These are phyloP conservation scores for Metschnikowia proteae DNA, from an alignment of 805 yeast species.

Conservation along the genomic window DNA sequence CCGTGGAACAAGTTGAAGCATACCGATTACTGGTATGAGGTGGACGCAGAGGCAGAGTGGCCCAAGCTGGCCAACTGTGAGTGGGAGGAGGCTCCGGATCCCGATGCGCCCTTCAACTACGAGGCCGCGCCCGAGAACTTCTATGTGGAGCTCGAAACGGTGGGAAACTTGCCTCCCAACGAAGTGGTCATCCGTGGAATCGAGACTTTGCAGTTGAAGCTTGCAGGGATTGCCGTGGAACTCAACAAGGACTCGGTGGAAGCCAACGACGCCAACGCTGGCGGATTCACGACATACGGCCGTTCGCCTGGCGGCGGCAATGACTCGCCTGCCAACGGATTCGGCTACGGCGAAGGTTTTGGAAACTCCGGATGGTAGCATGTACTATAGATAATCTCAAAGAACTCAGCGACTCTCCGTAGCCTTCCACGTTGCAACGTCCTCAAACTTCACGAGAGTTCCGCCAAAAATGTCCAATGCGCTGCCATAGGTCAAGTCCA, in stretches of 20 bases:
- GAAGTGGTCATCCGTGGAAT: conserved; percentile 86
- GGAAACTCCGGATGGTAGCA: conserved; percentile 32
- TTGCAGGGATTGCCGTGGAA: conserved; percentile 81
- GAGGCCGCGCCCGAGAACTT: conserved; percentile 75
- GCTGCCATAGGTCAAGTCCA: conserved; percentile 90
- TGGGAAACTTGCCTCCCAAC: conserved; percentile 84
- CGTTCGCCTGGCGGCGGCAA: conserved; percentile 37
- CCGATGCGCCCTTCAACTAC: conserved; percentile 83
- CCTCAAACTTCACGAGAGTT: conserved; percentile 64
- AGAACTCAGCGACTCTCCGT: background rate
- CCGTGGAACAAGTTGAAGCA: conserved; percentile 98
- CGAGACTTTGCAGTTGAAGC: conserved; percentile 79
- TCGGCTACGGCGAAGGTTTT: conserved; percentile 32
- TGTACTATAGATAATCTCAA: conserved; percentile 4
- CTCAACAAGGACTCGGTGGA: conserved; percentile 45
- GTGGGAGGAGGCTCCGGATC: conserved; percentile 93
- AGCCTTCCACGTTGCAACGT: conserved; percentile 62
- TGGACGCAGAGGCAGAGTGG: conserved; percentile 86
- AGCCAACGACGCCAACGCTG: conserved; percentile 39
- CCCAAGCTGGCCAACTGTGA: conserved; percentile 84
- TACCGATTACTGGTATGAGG: conserved; percentile 96
- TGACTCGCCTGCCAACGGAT: conserved; percentile 25
- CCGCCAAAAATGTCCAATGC: conserved; percentile 97
- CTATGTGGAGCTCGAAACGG: conserved; percentile 88
- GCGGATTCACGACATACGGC: conserved; percentile 48